Evolutionary conservation across 768 basidiomycete genomes (phyloP), one percentile per base, ranked within the genome.

Genomic region (Boletus barrowsii): DNA sequence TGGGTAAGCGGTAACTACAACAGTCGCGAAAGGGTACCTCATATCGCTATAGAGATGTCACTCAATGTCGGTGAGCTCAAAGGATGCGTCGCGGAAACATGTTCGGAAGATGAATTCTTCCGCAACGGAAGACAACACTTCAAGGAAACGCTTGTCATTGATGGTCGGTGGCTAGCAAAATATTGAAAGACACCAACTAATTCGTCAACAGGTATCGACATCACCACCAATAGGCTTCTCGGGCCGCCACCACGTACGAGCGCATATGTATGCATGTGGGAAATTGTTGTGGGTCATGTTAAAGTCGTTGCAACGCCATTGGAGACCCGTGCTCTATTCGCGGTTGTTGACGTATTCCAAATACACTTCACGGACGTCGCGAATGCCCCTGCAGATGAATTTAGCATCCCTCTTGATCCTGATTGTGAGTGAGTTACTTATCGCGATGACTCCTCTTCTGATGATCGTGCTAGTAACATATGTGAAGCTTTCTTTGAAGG

Each of bases 251-350:
- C 96, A 8, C 80, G 82, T 4, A 90, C 89, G 0, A 72, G 88
- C 2, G 86, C 93, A 2, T 98, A 98, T 64, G 75, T 96, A 6
- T 98, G 95, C 66, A 80, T 97, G 14, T 98, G 96, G 96, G 93
- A 96, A 63, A 81, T 95, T 42, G 73, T 73, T n/a, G 35, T 93
- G 17, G 92, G 92, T 7, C 66, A 76, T 33, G 65, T 90, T 44
- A 85, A 83, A 62, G 78, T 77, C 0, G 63, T 78, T 24, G 56
- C 86, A 18, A 80, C 86, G 2, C 81, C 85, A 9, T 66, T 71
- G 15, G 80, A 91, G 59, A 73, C 73, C 6, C 72, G 75, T 56
- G 59, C 79, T 15, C 60, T 94, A 13, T 67, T 71, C 10, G 76
- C 83, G 6, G 83, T 83, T 20, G 70, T 75, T 5, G 73, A 76